Evolutionary conservation across 768 basidiomycete genomes (phyloP).

Genomic region (Calocera cornea): DNA sequence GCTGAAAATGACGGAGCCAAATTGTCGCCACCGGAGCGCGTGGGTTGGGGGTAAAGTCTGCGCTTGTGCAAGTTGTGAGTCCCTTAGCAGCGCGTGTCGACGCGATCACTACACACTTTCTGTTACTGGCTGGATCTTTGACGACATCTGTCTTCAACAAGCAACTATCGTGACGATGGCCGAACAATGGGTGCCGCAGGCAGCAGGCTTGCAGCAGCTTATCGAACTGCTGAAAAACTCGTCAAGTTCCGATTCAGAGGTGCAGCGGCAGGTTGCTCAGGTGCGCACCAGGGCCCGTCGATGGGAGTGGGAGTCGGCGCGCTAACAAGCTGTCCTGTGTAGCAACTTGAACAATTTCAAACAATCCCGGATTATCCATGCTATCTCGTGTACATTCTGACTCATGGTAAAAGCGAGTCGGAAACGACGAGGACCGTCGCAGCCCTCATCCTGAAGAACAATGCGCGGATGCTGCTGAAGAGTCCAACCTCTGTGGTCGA

Average conservation of each 20-base stretch:
- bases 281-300: neutral
- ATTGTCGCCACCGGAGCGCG: no score
- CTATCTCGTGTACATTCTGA: conserved; percentile 90
- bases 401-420: conserved; percentile 64
- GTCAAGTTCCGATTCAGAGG: neutral
- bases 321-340: conserved; percentile 5
- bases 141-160: neutral
- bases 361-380: conserved; percentile 87
- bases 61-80: no score
- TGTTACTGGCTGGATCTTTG: conserved; percentile 7
- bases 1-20: no score
- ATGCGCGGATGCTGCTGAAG: conserved; percentile 61
- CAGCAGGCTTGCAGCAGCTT: neutral
- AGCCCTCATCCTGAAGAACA: conserved; percentile 94
- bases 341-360: conserved; percentile 83
- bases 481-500: conserved; percentile 51
- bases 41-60: no score
- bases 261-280: neutral
- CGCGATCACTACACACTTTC: no score
- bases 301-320: neutral
- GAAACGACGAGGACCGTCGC: conserved; percentile 91
- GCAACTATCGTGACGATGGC: neutral
- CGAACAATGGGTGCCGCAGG: neutral
- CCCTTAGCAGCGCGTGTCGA: no score
- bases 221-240: neutral